phyloP scores from a whole-genome alignment of 2,329 filamentous ascomycete genomes.

The Penicillium sp. region DNA sequence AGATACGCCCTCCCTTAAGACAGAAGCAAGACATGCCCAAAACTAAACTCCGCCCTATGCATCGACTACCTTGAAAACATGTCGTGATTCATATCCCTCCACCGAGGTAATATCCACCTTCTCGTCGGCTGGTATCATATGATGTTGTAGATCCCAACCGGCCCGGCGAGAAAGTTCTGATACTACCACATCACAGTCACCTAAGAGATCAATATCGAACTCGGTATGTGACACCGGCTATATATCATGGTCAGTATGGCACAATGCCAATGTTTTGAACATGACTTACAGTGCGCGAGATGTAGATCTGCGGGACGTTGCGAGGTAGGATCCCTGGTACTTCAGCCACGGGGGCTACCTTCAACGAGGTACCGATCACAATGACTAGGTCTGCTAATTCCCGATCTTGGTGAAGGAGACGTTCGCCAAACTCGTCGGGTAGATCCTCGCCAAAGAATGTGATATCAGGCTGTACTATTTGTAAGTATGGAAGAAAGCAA shows the following conservation, averaged over 20 bases:
- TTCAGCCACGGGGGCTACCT: constrained; percentile 92
- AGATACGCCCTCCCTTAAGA: constrained; percentile 32
- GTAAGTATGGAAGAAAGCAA: constrained; percentile 10
- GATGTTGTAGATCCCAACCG: constrained; percentile 76
- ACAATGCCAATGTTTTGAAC: not conserved
- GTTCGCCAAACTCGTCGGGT: constrained; percentile 76
- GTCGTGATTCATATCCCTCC: constrained; percentile 50
- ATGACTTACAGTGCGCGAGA: constrained; percentile 67
- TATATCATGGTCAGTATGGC: constrained; percentile 8
- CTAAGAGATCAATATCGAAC: constrained; percentile 95
- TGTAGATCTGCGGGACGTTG: constrained; percentile 86
- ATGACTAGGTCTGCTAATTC: constrained; percentile 83
- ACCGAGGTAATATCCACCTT: constrained; percentile 56
- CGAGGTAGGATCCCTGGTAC: constrained; percentile 77
- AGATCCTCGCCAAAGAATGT: constrained; percentile 95
- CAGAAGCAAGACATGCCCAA: constrained; percentile 22
- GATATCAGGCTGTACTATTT: constrained; percentile 70
- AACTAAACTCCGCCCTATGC: constrained; percentile 44
- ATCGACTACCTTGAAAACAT: constrained; percentile 43
- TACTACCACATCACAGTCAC: constrained; percentile 89
- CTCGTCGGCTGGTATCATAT: constrained; percentile 74
- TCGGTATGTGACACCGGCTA: constrained; percentile 81
- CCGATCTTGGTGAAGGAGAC: constrained; percentile 78
- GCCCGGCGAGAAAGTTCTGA: constrained; percentile 79
- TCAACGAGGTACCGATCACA: constrained; percentile 93